Evolutionary conservation across 129 eudicot species (phyloP), one percentile per base, ranked within the genome.

Genomic region (Gnaphalium uliginosum): DNA sequence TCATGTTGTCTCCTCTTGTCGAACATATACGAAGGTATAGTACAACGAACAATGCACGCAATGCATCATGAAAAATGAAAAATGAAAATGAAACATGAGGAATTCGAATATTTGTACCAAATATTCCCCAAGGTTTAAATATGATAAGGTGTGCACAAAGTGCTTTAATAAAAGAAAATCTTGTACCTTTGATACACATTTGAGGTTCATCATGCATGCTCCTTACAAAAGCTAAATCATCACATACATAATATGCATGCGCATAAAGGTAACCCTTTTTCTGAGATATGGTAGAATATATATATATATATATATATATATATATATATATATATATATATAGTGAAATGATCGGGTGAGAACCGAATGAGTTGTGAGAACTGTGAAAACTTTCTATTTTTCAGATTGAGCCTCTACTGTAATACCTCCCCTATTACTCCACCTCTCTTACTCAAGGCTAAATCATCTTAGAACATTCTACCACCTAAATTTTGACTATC

Each of bases 151-250:
- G 56, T 57, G 50, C 29, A 72, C 56, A 33, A 57, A 75, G 60
- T 46, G 60, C 8, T 48, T 48, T 48, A 65, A 60, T 48, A 48
- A 26, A 24, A 48, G 51, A 22, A 11, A 58, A 59, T 46, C 32
- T 4, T 78, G 69, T 60, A 78, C 76, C 74, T 78, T 61, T 48
- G 35, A 75, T 78, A 53, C 81, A 78, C 70, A 41, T 69, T 57
- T 78, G 71, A 78, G 71, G 51, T 59, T 78, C 71, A 76, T 76
- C 51, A 78, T 78, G 72, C 51, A 71, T 78, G 66, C 54, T 62
- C 56, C 37, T 60, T 59, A 62, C 48, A 70, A 78, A 78, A 78
- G 77, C 77, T 70, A 72, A 78, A 70, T 75, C 71, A 78, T 37
- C 39, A 48, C 72, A 62, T 61, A 22, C 43, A 62, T 63, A 51